Evolutionary conservation across 768 basidiomycete genomes (phyloP).

Genomic region (Agrocybe praecox): DNA sequence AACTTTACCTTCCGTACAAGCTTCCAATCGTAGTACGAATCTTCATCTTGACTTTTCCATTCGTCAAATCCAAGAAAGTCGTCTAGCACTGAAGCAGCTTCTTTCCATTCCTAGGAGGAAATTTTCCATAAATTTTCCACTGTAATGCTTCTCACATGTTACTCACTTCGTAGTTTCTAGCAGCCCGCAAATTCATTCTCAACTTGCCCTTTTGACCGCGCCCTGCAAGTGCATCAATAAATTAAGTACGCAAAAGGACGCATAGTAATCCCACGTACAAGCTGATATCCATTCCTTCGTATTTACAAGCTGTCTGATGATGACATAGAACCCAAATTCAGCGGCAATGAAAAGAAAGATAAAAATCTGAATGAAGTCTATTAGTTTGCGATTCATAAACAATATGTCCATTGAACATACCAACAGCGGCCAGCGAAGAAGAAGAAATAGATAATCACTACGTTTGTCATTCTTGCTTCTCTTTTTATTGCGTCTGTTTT

Average conservation of each 20-base stretch:
- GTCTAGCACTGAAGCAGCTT: conserved; percentile 77
- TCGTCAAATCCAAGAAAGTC: conserved; percentile 81
- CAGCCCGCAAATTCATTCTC: conserved; percentile 71
- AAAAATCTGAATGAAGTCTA: conserved; percentile 53
- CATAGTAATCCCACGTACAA: conserved; percentile 48
- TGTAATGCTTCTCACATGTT: not conserved
- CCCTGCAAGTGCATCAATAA: conserved; percentile 56
- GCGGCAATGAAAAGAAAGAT: conserved; percentile 82
- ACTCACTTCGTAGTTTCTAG: conserved; percentile 71
- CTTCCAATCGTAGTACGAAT: conserved; percentile 90
- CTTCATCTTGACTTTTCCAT: conserved; percentile 90
- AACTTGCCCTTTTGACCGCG: conserved; percentile 81
- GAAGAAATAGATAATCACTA: conserved; percentile 75
- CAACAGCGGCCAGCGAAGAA: conserved; percentile 87
- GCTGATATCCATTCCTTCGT: conserved; percentile 92
- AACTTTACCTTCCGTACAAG: conserved; percentile 71
- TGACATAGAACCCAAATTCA: conserved; percentile 86
- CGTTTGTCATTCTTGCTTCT: conserved; percentile 42
- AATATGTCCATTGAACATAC: conserved; percentile 36
- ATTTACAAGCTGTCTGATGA: conserved; percentile 92
- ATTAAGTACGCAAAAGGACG: not conserved
- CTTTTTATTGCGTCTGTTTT: conserved; percentile 31
- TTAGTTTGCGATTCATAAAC: not conserved
- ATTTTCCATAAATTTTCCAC: not conserved
- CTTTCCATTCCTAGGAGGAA: conserved; percentile 79